Base-by-base conservation (phyloP, 1,139 yeast species). In the Blastobotrys proliferans region DNA sequence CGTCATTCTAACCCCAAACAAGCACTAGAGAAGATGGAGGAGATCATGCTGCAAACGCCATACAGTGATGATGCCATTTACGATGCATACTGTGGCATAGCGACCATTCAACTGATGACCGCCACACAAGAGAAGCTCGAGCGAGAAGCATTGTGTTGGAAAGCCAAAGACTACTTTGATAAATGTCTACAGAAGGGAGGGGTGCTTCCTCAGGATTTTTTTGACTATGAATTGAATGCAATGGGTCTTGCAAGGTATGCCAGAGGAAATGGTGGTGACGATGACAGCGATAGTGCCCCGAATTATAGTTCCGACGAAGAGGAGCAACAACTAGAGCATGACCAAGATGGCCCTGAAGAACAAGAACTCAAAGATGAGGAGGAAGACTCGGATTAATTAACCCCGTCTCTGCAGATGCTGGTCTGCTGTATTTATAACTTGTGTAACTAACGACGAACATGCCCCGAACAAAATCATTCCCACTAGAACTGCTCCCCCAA, bases 41-140 rank as follows among this genome's bases (percentile, higher is more conserved):
- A 70, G 34, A 51, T 73, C 38, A 50, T 73, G 26, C 60, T 74
- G 31, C 68, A 64, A 43, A 70, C 74, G 1, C 79, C 79, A 0
- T 74, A 65, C 51, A 66, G 64, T 46, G 59, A 57, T 8, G 74
- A 74, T 40, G 79, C 79, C 0, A 59, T 63, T 0, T 63, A 68
- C 37, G 66, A 68, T 37, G 53, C 55, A 5, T 45, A 49, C 16
- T 40, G 45, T 19, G 62, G 61, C 1, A 46, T 55, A 10, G 63
- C 61, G 2, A 38, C 41, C 17, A 51, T 56, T 20, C 62, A 57
- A 43, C 40, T 53, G 35, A 46, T 51, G 37, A 45, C 45, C 6
- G 28, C 26, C 11, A 50, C 46, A 27, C 37, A 27, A 13, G 43
- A 14, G 8, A 24, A 31, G 6, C 33, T 29, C 6, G 37, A 24